Evolutionary conservation across 768 basidiomycete genomes (phyloP), one percentile per base, ranked within the genome.

Genomic region (Serpula lacrymans): DNA sequence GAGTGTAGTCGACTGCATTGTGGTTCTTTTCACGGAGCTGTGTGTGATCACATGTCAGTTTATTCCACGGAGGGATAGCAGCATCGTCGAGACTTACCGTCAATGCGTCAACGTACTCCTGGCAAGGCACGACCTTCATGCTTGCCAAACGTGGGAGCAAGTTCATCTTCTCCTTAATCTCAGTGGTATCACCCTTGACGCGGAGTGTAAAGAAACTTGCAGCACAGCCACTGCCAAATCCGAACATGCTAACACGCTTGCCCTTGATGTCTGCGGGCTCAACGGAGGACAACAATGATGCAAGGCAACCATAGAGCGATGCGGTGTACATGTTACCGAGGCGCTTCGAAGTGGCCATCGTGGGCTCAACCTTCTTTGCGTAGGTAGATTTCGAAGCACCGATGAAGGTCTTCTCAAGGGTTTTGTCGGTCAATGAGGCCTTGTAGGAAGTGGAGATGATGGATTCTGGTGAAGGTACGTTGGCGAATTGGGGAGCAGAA

Each of bases 311-410:
- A 60, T 94, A 98, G 9, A 99, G 74, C 12, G 91, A 94, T 11
- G 86, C 96, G 10, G 96, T 95, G 76, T 99, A 97, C 86, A 93
- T 95, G 80, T 99, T 98, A 11, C 96, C 96, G 49, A 95, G 80
- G 32, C 93, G 83, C 58, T 81, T 79, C 20, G 93, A 91, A 70
- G 84, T 87, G 41, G 82, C 80, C 80, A 95, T 93, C 18, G 72
- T 75, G 6, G 91, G 88, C 48, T 80, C 80, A 14, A 92, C 85
- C 57, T 84, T 82, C 47, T 75, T 67, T 43, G 77, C 74, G 67
- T 91, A 96, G 14, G 76, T 72, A 6, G 74, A 63, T 59, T 92
- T 90, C 41, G 86, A 83, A 42, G 82, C 69, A n/a, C 64, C 67
- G 35, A 96, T 78, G 68, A 99, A 96, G 6, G 86, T 82, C 76